Conservation (phyloP, 1,284 basidiomycete genomes). For the Sporisorium exsertum region DNA sequence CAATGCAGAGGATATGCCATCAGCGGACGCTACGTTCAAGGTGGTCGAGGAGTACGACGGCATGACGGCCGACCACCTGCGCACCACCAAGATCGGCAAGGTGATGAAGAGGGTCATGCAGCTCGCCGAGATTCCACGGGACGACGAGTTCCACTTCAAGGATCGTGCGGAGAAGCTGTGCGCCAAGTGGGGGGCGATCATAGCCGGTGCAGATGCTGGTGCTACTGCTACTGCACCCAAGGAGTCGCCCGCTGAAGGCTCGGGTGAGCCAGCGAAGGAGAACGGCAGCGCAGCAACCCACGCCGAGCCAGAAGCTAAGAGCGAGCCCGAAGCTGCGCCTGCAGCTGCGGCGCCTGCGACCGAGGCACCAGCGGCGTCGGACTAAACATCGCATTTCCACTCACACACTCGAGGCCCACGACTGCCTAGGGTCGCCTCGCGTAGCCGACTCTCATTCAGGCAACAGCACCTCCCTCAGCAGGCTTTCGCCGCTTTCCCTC, state of each 20-base stretch:
- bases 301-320: slow-evolving; percentile 22
- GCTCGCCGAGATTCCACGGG: slow-evolving; percentile 78
- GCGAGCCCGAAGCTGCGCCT: slow-evolving; percentile 18
- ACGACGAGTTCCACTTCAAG: slow-evolving; percentile 87
- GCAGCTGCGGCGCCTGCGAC: slow-evolving; percentile 4
- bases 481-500: neutral
- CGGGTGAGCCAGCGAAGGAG: slow-evolving; percentile 26
- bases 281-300: slow-evolving; percentile 19
- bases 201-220: slow-evolving; percentile 22
- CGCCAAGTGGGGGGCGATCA: slow-evolving; percentile 67
- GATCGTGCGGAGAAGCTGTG: slow-evolving; percentile 75
- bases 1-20: slow-evolving; percentile 67
- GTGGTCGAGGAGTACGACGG: slow-evolving; percentile 83
- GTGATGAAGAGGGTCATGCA: slow-evolving; percentile 94
- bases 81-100: slow-evolving; percentile 94
- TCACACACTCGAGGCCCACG: neutral
- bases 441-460: neutral
- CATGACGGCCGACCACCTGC: slow-evolving; percentile 85
- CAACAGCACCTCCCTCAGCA: neutral
- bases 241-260: slow-evolving; percentile 11
- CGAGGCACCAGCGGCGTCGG: slow-evolving; percentile 17
- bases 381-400: neutral
- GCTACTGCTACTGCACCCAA: neutral
- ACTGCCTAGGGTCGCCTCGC: neutral
- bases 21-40: slow-evolving; percentile 81